A percentile compares a stretch with the other conserved stretches of the same genome.
Conservation (phyloP, 2,329 filamentous ascomycete species). For the Fusarium sp. region DNA sequence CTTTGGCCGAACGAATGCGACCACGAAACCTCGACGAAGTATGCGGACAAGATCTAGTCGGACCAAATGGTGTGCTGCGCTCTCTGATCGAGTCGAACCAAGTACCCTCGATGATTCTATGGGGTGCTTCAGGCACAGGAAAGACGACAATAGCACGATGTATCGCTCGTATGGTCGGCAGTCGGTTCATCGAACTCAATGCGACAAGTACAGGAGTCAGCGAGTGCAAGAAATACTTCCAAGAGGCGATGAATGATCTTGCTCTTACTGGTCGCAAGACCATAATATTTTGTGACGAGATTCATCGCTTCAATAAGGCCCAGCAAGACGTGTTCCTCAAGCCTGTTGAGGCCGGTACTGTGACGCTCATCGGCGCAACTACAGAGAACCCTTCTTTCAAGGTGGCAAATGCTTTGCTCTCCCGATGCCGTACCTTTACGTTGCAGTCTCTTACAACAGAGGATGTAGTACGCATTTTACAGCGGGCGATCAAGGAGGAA, state of each 20-base stretch:
- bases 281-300: conserved; percentile 98
- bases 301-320: conserved; percentile 88
- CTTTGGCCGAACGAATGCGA: conserved; percentile 93
- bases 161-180: conserved; percentile 83
- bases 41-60: conserved; percentile 91
- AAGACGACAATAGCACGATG: conserved; percentile 94
- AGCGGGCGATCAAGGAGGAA: conserved; percentile 77
- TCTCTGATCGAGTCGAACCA: conserved; percentile 86
- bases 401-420: conserved; percentile 86
- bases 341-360: conserved; percentile 88
- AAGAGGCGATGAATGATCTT: conserved; percentile 83
- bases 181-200: conserved; percentile 94
- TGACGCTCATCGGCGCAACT: conserved; percentile 93
- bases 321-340: conserved; percentile 96
- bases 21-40: conserved; percentile 86
- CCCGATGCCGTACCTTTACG: conserved; percentile 90
- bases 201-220: conserved; percentile 87
- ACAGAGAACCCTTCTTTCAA: conserved; percentile 96
- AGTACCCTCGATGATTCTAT: conserved; percentile 95
- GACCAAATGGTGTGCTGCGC: conserved; percentile 82
- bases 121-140: conserved; percentile 83
- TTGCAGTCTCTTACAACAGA: conserved; percentile 77
- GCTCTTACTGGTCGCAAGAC: conserved; percentile 86
- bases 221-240: conserved; percentile 93
- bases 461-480: conserved; percentile 77